Evolutionary conservation across 768 basidiomycete species (phyloP), one percentile per base, ranked within the genome.

Genomic region (Gautieria morchelliformis): DNA sequence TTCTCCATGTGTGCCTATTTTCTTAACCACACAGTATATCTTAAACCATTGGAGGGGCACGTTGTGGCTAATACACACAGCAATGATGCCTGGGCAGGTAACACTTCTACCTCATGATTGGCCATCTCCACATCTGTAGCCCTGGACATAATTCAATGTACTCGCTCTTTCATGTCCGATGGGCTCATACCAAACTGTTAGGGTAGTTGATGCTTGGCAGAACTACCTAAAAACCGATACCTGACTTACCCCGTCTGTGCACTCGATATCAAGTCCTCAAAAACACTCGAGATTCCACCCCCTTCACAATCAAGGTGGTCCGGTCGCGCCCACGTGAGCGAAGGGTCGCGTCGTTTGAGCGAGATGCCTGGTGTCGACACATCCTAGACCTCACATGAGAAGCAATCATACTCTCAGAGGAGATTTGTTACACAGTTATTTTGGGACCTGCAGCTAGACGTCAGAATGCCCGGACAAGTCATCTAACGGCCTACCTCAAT

Each of bases 401-500:
- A 5, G 11, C 5, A 19, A 32, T 19, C 5, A 37, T 30, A n/a
- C 12, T n/a, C 32, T 19, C 33, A 30, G 5, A 27, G 19, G n/a
- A 52, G 32, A 32, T 11, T 33, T 19, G 32, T 12, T 37, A 37
- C 50, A 37, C 50, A 52, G 32, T 33, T 52, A 20, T 52, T 52
- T 30, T 52, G 27, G 3, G 50, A 52, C 32, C 46, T 48, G 20
- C 27, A 14, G 22, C 11, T 48, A 12, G 4, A 48, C 19, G 46
- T 20, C 20, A 17, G 12, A 30, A 30, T 20, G 6, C 2, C 5
- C 27, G 27, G 27, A 5, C 27, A 27, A 27, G n/a, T n/a, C 27
- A 27, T 27, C 27, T 27, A 27, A 2, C 27, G 27, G 27, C 27
- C 11, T 20, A 58, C 35, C 77, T 66, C 63, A 75, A 64, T 4